Base-by-base conservation (phyloP, 1,139 yeast species). In the Kodamaea derodonti region DNA sequence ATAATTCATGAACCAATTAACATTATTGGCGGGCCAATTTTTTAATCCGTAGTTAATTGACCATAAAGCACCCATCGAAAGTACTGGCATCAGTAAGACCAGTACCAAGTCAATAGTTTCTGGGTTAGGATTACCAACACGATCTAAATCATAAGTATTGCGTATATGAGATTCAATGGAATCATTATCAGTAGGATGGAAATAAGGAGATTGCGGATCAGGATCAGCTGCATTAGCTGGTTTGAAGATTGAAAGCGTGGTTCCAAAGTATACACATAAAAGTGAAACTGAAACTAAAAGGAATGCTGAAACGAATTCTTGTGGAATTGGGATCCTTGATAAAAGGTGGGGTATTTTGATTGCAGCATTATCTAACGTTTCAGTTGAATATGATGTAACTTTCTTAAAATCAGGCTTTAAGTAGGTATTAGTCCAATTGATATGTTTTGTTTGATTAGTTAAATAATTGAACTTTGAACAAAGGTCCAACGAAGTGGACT, bases 181-280 rank as follows among this genome's bases (percentile, higher is more conserved):
- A 39, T 72, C 77, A 26, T 62, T 54, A 45, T 75, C 80, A 1
- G 68, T 44, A 9, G 70, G 72, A 47, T 77, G 79, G 52, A 62
- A 76, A 16, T 60, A 44, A 2, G 60, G 60, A 31, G 63, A 64
- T 3, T 40, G 37, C 16, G 37, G 40, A 18, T 60, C 56, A 2
- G 80, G 72, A 14, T 58, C 60, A 12, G 50, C 45, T 1, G 80
- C 78, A 36, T 63, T 63, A 8, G 37, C 27, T 0, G 82, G 82
- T 39, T 62, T 60, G 26, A 59, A 53, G 9, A 76, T 34, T 0
- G 79, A 60, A 7, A 71, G 56, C 42, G 49, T 59, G 16, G 73
- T 51, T 1, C 75, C 78, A 10, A 62, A 11, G 27, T 35, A 38
- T 14, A 38, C 38, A 13, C 37, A 35, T 2, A 24, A 12, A 22